A percentile compares a stretch with the other conserved stretches of the same genome.
phyloP scores from a whole-genome alignment of 306 rosid genomes.

The Comarum palustre region DNA sequence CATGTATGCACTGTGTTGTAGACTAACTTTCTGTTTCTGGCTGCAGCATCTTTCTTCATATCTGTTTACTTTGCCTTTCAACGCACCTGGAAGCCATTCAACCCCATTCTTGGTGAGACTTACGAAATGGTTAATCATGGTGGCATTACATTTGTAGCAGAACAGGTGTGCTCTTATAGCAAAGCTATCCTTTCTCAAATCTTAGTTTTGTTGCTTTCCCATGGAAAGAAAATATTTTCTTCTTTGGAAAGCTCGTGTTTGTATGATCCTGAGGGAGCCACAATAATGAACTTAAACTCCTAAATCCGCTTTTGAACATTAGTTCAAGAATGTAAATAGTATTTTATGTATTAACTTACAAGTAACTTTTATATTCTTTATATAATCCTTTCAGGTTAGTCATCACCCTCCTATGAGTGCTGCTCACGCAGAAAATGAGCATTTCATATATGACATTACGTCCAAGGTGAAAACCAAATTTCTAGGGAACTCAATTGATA shows the following conservation, averaged over 20 bases:
- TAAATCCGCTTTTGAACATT: background rate
- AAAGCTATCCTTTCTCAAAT: background rate
- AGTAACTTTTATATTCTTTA: background rate
- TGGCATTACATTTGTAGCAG: slow-evolving; percentile 73
- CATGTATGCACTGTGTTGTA: background rate
- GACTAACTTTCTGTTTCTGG: slow-evolving; percentile 14
- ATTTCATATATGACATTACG: slow-evolving; percentile 77
- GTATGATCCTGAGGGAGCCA: background rate
- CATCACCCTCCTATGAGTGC: slow-evolving; percentile 99
- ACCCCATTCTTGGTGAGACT: slow-evolving; percentile 95
- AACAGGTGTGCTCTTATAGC: slow-evolving; percentile 56
- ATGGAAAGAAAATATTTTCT: background rate
- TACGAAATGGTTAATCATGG: slow-evolving; percentile 80
- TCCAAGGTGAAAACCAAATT: slow-evolving; percentile 95
- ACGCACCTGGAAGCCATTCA: slow-evolving; percentile 95
- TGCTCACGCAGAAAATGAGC: slow-evolving; percentile 91
- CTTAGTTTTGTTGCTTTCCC: background rate
- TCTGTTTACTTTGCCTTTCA: slow-evolving; percentile 87
- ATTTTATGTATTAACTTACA: background rate
- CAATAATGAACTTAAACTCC: background rate
- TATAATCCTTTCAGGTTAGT: slow-evolving; percentile 56
- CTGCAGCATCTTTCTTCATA: slow-evolving; percentile 88
- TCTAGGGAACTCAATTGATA: slow-evolving; percentile 81
- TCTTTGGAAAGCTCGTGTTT: slow-evolving; percentile 2
- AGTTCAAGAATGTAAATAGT: background rate